Base-by-base conservation (phyloP, 306 rosid genomes). In the Acacia acuminata region DNA sequence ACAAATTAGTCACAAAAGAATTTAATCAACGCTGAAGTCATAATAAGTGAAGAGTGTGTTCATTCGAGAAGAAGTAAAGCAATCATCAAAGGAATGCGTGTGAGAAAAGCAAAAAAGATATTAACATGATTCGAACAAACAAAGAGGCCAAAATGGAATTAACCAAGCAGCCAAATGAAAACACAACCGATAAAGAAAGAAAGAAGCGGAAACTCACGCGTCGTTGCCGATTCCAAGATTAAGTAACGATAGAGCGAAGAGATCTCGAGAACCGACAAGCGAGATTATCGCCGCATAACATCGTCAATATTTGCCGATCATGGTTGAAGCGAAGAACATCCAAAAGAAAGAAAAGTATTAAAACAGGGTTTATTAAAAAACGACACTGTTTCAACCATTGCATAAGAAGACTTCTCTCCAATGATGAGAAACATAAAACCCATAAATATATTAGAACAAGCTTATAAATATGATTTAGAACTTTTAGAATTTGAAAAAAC, bases 201-300 rank as follows among this genome's bases (percentile, higher is more conserved):
- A 25, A 34, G 45, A 60, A 61, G 16, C 11, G 17, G 34, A 66
- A 87, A 92, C 99, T 80, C 75, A 96, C 99, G 84, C 85, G 73
- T 96, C 94, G 86, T 92, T 96, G 75, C 94, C 97, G 89, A 96
- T 94, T 64, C 93, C 99, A 73, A 96, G 97, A 85, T 96, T 96
- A 90, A 96, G 99, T 24, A 96, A 81, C 7, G 98, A 42, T 96
- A 96, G 71, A 96, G 99, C 60, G 98, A 86, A 50, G 92, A 93
- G 89, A 94, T 88, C 93, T n/a, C n/a, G 97, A 78, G 94, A 86
- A 56, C 77, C 72, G 65, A 77, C 77, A n/a, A n/a, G n/a, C n/a
- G n/a, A n/a, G n/a, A n/a, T n/a, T n/a, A n/a, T n/a, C n/a, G n/a
- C n/a, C n/a, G n/a, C n/a, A n/a, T n/a, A n/a, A n/a, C n/a, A n/a